Evolutionary conservation across 2,329 filamentous ascomycete genomes (phyloP).

Genomic region (Monilinia vaccinii-corymbosi): DNA sequence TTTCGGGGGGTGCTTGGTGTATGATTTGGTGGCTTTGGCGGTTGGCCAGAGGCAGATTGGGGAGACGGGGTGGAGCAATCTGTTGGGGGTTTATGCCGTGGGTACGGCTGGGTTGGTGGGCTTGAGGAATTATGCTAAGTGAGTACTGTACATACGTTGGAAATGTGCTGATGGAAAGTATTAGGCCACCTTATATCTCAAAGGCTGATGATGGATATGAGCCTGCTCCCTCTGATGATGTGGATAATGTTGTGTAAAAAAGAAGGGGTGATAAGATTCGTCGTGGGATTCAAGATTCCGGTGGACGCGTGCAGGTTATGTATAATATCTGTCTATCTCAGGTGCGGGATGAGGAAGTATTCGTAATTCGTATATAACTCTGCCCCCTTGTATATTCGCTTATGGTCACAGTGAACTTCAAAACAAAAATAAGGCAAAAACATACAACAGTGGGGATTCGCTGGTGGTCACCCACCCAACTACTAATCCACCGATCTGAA

Average conservation of each 20-base stretch:
- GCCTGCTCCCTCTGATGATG: slow-evolving; percentile 14
- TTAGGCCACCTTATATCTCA: slow-evolving; percentile 20
- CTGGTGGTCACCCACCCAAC: too few species aligned
- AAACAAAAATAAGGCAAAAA: too few species aligned
- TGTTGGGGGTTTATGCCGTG: slow-evolving; percentile 41
- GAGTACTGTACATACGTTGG: slow-evolving; percentile 24
- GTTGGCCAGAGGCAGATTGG: slow-evolving; percentile 41
- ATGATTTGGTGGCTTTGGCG: slow-evolving; percentile 45
- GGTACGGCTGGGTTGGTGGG: slow-evolving; percentile 34
- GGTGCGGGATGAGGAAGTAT: too few species aligned
- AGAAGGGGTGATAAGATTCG: background rate
- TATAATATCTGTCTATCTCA: too few species aligned
- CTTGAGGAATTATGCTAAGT: slow-evolving; percentile 43
- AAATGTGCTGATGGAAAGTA: slow-evolving; percentile 9
- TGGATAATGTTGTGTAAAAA: background rate
- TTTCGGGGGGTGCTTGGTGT: slow-evolving; percentile 49
- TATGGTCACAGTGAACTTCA: too few species aligned
- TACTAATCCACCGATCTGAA: too few species aligned
- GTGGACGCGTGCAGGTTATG: too few species aligned
- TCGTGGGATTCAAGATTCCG: too few species aligned
- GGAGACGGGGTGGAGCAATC: slow-evolving; percentile 38
- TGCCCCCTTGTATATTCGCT: too few species aligned
- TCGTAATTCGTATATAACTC: too few species aligned
- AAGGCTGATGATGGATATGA: slow-evolving; percentile 17
- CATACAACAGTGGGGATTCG: too few species aligned